phyloP scores from a whole-genome alignment of 176 grass and related monocot species.

The Lolium rigidum region DNA sequence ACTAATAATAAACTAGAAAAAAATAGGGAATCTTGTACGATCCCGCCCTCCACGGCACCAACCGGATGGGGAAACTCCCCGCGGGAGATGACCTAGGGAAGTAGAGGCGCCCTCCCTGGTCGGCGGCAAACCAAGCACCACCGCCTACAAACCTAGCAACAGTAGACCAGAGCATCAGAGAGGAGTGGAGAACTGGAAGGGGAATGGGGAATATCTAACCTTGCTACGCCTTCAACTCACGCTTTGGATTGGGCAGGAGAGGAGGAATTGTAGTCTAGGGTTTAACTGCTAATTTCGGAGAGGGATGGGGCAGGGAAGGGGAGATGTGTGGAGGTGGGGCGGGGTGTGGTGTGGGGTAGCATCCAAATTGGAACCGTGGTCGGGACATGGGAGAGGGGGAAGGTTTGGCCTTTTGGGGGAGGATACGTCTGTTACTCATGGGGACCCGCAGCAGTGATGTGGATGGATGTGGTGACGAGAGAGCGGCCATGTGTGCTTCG shows the following conservation, averaged over 20 bases:
- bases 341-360: not conserved
- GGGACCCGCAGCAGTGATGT: not conserved
- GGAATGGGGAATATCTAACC: not conserved
- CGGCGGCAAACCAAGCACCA: not conserved
- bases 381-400: not conserved
- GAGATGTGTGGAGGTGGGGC: not conserved
- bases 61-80: not conserved
- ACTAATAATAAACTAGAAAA: not conserved
- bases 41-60: not conserved
- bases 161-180: not conserved
- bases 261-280: conserved; percentile 31
- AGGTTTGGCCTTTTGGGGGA: not conserved
- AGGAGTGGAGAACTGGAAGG: not conserved
- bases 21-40: not conserved
- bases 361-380: not conserved
- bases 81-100: not conserved
- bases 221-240: not conserved
- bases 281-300: conserved; percentile 23
- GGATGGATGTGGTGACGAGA: not conserved
- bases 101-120: not conserved
- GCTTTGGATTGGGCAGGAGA: conserved; percentile 23
- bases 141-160: not conserved
- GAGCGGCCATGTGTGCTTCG: not conserved
- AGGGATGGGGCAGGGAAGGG: not conserved
- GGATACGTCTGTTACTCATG: not conserved